A percentile compares a stretch with the other conserved stretches of the same genome.
Evolutionary conservation across 164 flowering plant species (phyloP).

Genomic region (Macadamia tetraphylla): DNA sequence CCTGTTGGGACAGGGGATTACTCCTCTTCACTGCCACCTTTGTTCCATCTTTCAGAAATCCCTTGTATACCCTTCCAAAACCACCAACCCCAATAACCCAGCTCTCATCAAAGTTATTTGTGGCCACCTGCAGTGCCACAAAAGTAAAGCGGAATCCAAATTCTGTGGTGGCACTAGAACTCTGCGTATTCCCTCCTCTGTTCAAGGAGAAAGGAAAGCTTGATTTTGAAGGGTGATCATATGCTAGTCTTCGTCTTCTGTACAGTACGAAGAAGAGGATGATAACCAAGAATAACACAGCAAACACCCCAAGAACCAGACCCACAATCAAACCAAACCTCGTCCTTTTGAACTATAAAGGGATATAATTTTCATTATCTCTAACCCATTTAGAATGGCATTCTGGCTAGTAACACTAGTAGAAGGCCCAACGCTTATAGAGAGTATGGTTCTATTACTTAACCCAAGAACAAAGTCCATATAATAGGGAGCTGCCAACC

Average conservation of each 20-base stretch:
- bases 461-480: slow-evolving; percentile 38
- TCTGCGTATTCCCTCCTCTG: slow-evolving; percentile 41
- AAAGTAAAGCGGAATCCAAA: slow-evolving; percentile 53
- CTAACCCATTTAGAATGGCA: slow-evolving; percentile 74
- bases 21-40: slow-evolving; percentile 82
- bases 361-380: slow-evolving; percentile 59
- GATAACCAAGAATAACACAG: slow-evolving; percentile 18
- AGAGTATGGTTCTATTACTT: slow-evolving; percentile 19
- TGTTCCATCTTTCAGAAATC: slow-evolving; percentile 50
- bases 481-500: slow-evolving; percentile 47
- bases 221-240: slow-evolving; percentile 37
- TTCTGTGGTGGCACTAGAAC: slow-evolving; percentile 41
- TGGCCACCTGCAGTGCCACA: slow-evolving; percentile 58
- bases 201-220: slow-evolving; percentile 52
- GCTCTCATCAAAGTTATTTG: slow-evolving; percentile 72
- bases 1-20: slow-evolving; percentile 72
- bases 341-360: slow-evolving; percentile 28
- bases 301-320: slow-evolving; percentile 27
- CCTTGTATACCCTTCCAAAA: slow-evolving; percentile 81
- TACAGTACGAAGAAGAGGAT: slow-evolving; percentile 24
- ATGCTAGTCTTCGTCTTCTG: slow-evolving; percentile 33
- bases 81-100: slow-evolving; percentile 83
- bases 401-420: slow-evolving; percentile 15
- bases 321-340: slow-evolving; percentile 37
- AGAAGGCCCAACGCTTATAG: slow-evolving; percentile 62